Conservation (phyloP, 257 asterid genomes). For the Scutellaria barbata region DNA sequence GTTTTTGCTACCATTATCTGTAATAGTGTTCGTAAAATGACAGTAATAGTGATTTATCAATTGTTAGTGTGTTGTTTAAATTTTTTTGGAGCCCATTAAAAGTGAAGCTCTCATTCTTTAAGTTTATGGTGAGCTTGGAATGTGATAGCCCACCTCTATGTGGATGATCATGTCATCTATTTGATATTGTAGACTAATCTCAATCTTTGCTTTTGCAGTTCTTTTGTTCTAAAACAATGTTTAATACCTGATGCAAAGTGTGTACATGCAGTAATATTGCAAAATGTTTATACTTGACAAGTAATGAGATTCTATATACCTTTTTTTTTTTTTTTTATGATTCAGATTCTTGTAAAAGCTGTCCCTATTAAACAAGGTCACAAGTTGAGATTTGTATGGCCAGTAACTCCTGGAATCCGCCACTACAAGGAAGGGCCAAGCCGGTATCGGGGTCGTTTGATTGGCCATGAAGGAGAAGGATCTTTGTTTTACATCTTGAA, state of each 20-base stretch:
- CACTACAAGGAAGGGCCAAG: constrained; percentile 86
- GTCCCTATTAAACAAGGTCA: constrained; percentile 95
- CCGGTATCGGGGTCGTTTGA: constrained; percentile 89
- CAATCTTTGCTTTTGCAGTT: constrained; percentile 12
- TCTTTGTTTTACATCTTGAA: constrained; percentile 87
- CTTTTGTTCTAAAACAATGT: not conserved
- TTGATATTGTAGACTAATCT: constrained; percentile 5
- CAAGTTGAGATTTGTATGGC: constrained; percentile 89
- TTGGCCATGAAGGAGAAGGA: constrained; percentile 99
- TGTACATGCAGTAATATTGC: constrained; percentile 17
- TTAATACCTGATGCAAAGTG: constrained; percentile 26
- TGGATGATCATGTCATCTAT: constrained; percentile 1
- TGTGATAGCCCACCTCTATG: not conserved
- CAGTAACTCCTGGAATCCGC: constrained; percentile 78
- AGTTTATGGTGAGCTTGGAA: constrained; percentile 16
- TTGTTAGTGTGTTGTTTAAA: not conserved
- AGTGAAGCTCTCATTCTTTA: not conserved
- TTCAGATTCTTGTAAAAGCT: constrained; percentile 87
- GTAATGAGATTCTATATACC: constrained; percentile 18
- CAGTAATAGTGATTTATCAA: constrained; percentile 11
- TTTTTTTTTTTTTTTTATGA: constrained; percentile 29
- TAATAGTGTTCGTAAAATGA: constrained; percentile 3
- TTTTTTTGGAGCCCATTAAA: not conserved
- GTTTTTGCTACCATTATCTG: not conserved
- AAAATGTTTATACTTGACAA: constrained; percentile 27